Evolutionary conservation across 768 basidiomycete species (phyloP).

Genomic region (Rhizopogon sp.): DNA sequence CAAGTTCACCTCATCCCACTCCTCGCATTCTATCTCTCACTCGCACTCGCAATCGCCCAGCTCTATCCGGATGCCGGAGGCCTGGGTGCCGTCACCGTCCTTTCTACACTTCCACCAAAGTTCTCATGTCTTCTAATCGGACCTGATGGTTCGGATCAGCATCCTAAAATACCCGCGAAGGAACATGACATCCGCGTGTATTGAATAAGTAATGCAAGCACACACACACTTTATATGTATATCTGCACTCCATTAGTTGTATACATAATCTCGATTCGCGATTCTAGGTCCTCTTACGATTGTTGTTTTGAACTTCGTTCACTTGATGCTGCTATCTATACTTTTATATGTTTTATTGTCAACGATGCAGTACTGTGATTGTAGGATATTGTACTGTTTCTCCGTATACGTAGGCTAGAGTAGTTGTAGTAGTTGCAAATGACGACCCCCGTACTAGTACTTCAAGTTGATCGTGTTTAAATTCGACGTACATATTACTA

Average conservation of each 20-base stretch:
- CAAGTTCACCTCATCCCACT: background rate
- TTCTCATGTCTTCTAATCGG: constrained; percentile 9
- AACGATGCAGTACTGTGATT: background rate
- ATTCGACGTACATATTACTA: too few species aligned
- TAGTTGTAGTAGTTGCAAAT: background rate
- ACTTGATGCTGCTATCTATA: background rate
- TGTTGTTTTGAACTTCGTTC: background rate
- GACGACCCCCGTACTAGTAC: too few species aligned
- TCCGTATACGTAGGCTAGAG: too few species aligned
- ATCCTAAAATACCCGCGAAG: background rate
- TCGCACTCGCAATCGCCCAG: constrained; percentile 5
- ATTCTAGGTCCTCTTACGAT: too few species aligned
- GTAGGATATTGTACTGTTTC: background rate
- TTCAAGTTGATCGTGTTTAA: too few species aligned
- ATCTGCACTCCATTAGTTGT: background rate
- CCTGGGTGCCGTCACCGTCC: constrained; percentile 11
- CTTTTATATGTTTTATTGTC: background rate
- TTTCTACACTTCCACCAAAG: background rate
- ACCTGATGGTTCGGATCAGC: background rate
- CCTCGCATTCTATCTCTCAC: background rate
- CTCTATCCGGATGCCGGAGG: constrained; percentile 20
- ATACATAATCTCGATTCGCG: background rate
- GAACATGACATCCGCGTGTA: background rate
- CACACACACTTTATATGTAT: background rate
- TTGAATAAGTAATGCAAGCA: background rate